These are phyloP conservation scores for Myriosclerotinia duriaeana DNA, from an alignment of 2,329 filamentous ascomycete species.

Conservation along the genomic window DNA sequence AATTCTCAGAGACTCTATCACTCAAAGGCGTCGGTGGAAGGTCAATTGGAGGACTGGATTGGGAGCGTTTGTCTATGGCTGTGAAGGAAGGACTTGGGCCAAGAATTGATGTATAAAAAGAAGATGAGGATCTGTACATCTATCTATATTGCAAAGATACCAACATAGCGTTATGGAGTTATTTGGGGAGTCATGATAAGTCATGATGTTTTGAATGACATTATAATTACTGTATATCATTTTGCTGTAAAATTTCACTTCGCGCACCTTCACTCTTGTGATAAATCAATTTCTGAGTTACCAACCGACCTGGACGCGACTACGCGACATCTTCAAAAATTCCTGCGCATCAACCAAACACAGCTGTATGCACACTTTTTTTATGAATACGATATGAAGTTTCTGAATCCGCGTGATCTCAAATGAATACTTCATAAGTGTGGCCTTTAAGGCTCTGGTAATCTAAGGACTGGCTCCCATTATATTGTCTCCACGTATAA, in stretches of 20 bases:
- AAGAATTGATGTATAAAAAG: constrained; percentile 25
- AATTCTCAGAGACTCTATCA: constrained; percentile 49
- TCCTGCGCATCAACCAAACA: constrained; percentile 1
- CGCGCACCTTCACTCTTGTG: constrained; percentile 3
- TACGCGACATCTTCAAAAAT: not conserved
- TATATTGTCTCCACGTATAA: not conserved
- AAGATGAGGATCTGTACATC: constrained; percentile 3
- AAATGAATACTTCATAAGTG: constrained; percentile 17
- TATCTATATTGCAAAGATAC: constrained; percentile 22
- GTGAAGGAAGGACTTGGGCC: constrained; percentile 39
- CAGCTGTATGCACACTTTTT: not conserved
- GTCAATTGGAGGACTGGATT: constrained; percentile 37
- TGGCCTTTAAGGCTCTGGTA: constrained; percentile 11
- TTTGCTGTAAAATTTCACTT: not conserved
- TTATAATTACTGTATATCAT: constrained; percentile 2
- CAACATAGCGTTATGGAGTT: constrained; percentile 25
- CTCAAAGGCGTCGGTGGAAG: constrained; percentile 43
- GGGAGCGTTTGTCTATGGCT: constrained; percentile 36
- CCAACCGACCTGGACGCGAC: constrained; percentile 2
- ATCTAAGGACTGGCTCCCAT: constrained; percentile 2
- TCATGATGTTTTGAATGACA: not conserved
- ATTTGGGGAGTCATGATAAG: constrained; percentile 14
- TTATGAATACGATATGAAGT: not conserved
- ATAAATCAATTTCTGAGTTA: constrained; percentile 8
- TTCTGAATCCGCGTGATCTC: not conserved